These are phyloP conservation scores for Tolypocladium sp. DNA, from an alignment of 2,329 filamentous ascomycete species.

Conservation along the genomic window DNA sequence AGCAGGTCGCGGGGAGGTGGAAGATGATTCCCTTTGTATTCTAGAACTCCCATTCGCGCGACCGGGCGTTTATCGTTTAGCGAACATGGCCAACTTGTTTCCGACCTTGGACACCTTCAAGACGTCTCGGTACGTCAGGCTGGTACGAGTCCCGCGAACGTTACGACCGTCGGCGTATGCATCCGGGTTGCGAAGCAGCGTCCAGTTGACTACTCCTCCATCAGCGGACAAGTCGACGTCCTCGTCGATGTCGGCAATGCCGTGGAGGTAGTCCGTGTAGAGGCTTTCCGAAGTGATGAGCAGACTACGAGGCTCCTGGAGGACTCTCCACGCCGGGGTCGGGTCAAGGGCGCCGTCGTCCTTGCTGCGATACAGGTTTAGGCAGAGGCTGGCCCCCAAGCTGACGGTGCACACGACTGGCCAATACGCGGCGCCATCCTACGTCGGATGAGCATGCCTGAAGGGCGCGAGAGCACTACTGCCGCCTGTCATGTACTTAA, in stretches of 20 bases:
- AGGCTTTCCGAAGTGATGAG: conserved; percentile 61
- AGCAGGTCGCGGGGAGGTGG: conserved; percentile 55
- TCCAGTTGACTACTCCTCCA: conserved; percentile 67
- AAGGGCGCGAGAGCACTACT: conserved; percentile 3
- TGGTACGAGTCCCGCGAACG: conserved; percentile 52
- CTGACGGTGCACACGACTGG: conserved; percentile 87
- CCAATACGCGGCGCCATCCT: conserved; percentile 78
- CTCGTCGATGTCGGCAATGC: conserved; percentile 56
- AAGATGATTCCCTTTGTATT: conserved; percentile 68
- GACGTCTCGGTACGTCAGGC: conserved; percentile 80
- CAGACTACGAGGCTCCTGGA: conserved; percentile 79
- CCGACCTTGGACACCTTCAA: conserved; percentile 69
- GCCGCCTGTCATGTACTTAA: conserved; percentile 19
- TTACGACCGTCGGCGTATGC: conserved; percentile 42
- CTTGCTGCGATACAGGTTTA: conserved; percentile 64
- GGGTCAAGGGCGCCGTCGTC: conserved; percentile 48
- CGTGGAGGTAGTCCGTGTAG: conserved; percentile 66
- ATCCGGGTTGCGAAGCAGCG: conserved; percentile 44
- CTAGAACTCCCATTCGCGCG: conserved; percentile 22
- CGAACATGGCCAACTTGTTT: conserved; percentile 50
- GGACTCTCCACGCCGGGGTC: conserved; percentile 45
- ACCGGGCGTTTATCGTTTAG: conserved; percentile 22
- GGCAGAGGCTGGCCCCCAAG: conserved; percentile 65
- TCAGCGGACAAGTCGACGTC: conserved; percentile 55
- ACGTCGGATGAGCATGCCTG: conserved; percentile 21